Conservation (phyloP, 768 basidiomycete species). For the Naganishia vishniacii region DNA sequence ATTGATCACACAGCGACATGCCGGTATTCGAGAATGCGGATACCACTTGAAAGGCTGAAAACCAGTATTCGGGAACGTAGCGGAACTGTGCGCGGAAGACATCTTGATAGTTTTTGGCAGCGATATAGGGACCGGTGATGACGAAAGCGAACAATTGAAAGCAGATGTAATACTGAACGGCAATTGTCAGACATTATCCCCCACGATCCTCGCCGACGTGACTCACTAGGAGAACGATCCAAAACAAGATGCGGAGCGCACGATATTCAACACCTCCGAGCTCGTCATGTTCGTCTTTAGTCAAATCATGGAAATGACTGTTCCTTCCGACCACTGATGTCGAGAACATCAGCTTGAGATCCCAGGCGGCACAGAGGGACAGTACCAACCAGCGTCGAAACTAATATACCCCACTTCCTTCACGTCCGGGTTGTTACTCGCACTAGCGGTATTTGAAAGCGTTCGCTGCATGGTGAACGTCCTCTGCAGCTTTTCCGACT, state of each 20-base stretch:
- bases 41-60: slow-evolving; percentile 73
- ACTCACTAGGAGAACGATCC: slow-evolving; percentile 70
- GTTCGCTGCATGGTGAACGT: slow-evolving; percentile 73
- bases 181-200: slow-evolving; percentile 9
- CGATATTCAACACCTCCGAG: slow-evolving; percentile 91
- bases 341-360: background rate
- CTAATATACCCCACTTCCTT: slow-evolving; percentile 69
- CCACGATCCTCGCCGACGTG: too few species aligned
- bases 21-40: slow-evolving; percentile 88
- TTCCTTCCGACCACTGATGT: slow-evolving; percentile 69
- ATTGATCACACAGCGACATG: slow-evolving; percentile 71
- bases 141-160: slow-evolving; percentile 65
- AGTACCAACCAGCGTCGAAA: slow-evolving; percentile 59
- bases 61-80: slow-evolving; percentile 64
- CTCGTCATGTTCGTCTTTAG: slow-evolving; percentile 78
- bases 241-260: slow-evolving; percentile 70
- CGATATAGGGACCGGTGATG: slow-evolving; percentile 75
- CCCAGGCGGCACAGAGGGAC: background rate
- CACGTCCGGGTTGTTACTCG: slow-evolving; percentile 34
- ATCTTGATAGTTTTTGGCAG: slow-evolving; percentile 56
- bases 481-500: slow-evolving; percentile 58
- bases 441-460: slow-evolving; percentile 42
- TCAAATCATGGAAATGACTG: slow-evolving; percentile 57
- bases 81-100: slow-evolving; percentile 59
- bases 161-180: slow-evolving; percentile 67